Base-by-base conservation (phyloP, 2,329 filamentous ascomycete genomes). In the Triangularia setosa region DNA sequence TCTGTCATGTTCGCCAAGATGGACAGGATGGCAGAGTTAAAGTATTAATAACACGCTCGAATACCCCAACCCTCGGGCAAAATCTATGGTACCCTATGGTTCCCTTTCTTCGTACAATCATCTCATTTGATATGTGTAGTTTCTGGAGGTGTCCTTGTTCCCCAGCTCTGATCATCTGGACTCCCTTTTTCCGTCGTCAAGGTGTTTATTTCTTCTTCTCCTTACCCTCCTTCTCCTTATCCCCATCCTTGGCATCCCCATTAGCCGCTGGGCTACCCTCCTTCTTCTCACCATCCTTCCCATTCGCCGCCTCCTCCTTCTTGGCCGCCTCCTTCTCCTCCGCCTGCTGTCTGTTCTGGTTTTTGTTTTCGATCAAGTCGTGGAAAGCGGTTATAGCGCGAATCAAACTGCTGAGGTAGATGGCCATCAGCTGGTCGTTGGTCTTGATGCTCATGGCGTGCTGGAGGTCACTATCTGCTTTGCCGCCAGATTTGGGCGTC, bases 291-390 rank as follows among this genome's bases (percentile, higher is more conserved):
- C 76, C 75, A 67, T 86, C 83, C 76, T 86, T 85, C 75, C 82
- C 83, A 48, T 75, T 81, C 60, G 71, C 69, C 74, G 90, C 90
- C 58, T 83, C 83, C 54, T 89, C 88, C 74, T 93, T 92, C 80
- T 92, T 92, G 73, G 90, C 87, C 55, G 83, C 85, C 72, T 98
- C 94, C 80, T 94, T 94, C 74, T 99, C 95, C 75, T 98, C 95
- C 74, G 96, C 91, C 77, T 96, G 92, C 79, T 98, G 93, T 77
- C 94, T 87, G 80, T 99, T 99, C 82, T 98, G 94, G 71, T 98
- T 97, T 86, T 99, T 99, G 83, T 99, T 99, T 83, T 99, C 95
- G 70, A 99, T 99, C 71, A 99, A 81, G 76, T 99, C 95, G 78
- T 99, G 95, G 89, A 98, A 99, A 7, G 95, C 95, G 12, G 95